These are phyloP conservation scores for Cyberlindnera xishuangbannaensis DNA, from an alignment of 805 yeast genomes.

Conservation along the genomic window DNA sequence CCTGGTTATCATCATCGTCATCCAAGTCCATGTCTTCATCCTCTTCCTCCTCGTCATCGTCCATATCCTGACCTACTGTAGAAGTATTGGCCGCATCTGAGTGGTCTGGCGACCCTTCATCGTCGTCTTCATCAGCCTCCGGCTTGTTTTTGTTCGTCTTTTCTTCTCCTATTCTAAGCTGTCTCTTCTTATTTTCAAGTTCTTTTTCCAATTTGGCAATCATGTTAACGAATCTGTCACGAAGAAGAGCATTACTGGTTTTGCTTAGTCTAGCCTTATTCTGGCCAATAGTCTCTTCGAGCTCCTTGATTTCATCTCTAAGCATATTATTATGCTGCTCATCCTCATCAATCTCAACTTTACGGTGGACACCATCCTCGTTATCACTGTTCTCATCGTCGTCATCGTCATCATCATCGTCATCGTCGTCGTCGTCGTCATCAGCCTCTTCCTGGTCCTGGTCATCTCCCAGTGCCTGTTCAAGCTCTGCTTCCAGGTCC, in stretches of 20 bases:
- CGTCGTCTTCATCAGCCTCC: constrained; percentile 12
- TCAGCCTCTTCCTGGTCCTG: constrained; percentile 23
- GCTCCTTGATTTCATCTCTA: constrained; percentile 79
- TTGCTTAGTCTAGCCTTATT: constrained; percentile 67
- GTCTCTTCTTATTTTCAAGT: constrained; percentile 71
- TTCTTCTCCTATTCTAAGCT: constrained; percentile 40
- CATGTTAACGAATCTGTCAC: constrained; percentile 78
- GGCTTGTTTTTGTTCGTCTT: constrained; percentile 22
- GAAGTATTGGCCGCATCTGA: constrained; percentile 22
- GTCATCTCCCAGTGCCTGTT: constrained; percentile 45
- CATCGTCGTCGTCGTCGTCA: constrained; percentile 24
- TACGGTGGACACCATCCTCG: constrained; percentile 24
- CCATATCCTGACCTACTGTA: constrained; percentile 26
- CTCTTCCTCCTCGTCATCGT: constrained; percentile 26
- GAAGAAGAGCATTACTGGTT: constrained; percentile 78
- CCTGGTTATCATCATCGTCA: constrained; percentile 15
- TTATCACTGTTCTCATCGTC: constrained; percentile 32
- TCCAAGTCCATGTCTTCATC: constrained; percentile 26
- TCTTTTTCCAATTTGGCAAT: constrained; percentile 75
- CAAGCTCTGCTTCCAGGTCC: constrained; percentile 51
- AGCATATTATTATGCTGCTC: constrained; percentile 67
- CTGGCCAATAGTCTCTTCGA: constrained; percentile 69
- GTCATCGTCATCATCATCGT: constrained; percentile 29
- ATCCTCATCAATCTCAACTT: constrained; percentile 33
- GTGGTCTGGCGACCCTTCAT: not conserved